Base-by-base conservation (phyloP, 495 filamentous ascomycete species). In the Amphirosellinia nigrospora region DNA sequence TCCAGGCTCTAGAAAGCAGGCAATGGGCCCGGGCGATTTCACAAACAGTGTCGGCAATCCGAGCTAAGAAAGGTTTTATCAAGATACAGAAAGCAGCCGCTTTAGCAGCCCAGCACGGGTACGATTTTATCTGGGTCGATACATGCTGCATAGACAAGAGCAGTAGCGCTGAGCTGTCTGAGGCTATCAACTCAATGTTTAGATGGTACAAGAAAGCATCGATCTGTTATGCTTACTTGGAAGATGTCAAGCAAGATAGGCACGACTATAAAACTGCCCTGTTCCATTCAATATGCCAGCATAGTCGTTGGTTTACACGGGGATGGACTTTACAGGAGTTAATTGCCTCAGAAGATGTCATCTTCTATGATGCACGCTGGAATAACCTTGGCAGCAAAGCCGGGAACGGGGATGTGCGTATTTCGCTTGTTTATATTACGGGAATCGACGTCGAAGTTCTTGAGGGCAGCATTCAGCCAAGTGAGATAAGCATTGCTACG, bases 201-300 rank as follows among this genome's bases (percentile, higher is more conserved):
- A 23, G 26, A 13, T 71, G 70, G 70, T 71, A 68, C 45, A 55
- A 50, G 55, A 30, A 52, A 26, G 36, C 70, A 21, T n/a, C 26
- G 1, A 43, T 61, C 21, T 71, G 70, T 34, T 67, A 67, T 64
- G 70, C 53, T 30, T 67, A 71, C 50, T 46, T 71, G 36, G n/a
- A 43, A 26, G 64, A 67, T 56, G 64, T 56, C 46, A 43, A 67
- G 34, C 34, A 67, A 4, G 34, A 23, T n/a, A 11, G n/a, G 8
- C 34, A 19, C 26, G 19, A 38, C 21, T 30, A 23, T 23, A 53
- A 66, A 59, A 5, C 13, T 7, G 32, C n/a, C 58, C 4, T 28
- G 9, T 61, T 61, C 38, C n/a, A n/a, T 36, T 61, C 19, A 30
- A 9, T 41, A 39, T 61, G 23, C 28, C 58, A 28, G 36, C 38